Evolutionary conservation across 306 rosid genomes (phyloP), one percentile per base, ranked within the genome.

Genomic region (Geum urbanum): DNA sequence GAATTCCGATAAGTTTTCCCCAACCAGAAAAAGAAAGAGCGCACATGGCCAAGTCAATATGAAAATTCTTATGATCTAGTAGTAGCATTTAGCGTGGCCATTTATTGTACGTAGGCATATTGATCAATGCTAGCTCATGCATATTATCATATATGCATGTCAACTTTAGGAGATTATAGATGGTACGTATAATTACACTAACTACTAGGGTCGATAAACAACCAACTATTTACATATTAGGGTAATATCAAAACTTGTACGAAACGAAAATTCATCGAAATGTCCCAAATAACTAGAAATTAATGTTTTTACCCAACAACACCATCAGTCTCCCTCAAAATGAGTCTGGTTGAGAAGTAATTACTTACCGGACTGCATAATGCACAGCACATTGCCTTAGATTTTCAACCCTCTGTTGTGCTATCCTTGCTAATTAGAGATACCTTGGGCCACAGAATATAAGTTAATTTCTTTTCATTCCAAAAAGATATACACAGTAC

Each of bases 391-490:
- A 47, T 81, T 81, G 37, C 87, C 81, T 32, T 41, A 16, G 56
- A 73, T 48, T 74, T 72, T 43, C 69, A 78, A 77, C 56, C 74
- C 68, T 64, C 91, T 87, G 88, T 67, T 18, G 27, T 67, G 77
- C 57, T 82, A 55, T 19, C 55, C 64, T 76, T 87, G 39, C 96
- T 79, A 74, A 16, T 56, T 77, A 76, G 67, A 60, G 84, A 14
- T 45, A 48, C n/a, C 41, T 81, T 76, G 94, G 96, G 75, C 94
- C 94, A 87, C 70, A 63, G 79, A 70, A 78, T 77, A 85, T 82
- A 85, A 74, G 71, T 56, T 70, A 65, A 74, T 79, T 80, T 79
- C 70, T 67, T 77, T 74, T 76, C 79, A 71, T 46, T 57, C 84
- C 72, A 48, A 58, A 80, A 78, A 64, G 74, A 69, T 83, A 74